Conservation (phyloP, 768 basidiomycete genomes). For the Guyanaporus albipodus region DNA sequence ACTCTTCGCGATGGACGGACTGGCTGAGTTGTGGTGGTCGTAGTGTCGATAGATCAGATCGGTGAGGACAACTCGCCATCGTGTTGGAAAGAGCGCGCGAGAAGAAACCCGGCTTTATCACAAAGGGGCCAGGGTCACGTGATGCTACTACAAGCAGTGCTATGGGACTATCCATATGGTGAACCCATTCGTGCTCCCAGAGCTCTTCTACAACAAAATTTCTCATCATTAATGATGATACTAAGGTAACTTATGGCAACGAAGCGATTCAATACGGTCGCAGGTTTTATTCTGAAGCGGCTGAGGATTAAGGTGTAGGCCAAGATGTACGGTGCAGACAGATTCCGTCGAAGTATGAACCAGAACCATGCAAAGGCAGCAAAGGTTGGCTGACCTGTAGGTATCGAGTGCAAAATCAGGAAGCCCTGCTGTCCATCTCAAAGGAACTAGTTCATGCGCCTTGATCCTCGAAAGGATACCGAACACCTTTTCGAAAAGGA, state of each 20-base stretch:
- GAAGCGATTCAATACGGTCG: no score
- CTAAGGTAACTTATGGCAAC: no score
- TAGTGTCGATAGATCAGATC: slow-evolving; percentile 45
- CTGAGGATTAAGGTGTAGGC: no score
- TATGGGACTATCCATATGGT: no score
- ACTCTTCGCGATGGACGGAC: slow-evolving; percentile 86
- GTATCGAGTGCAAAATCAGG: slow-evolving; percentile 71
- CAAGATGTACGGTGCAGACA: no score
- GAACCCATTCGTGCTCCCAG: no score
- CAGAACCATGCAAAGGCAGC: no score
- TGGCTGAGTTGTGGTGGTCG: slow-evolving; percentile 61
- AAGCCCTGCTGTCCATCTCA: slow-evolving; percentile 60
- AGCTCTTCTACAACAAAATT: no score
- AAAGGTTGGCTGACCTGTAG: slow-evolving; percentile 47
- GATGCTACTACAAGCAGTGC: no score
- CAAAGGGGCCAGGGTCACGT: slow-evolving; percentile 8
- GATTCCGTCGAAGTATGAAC: no score
- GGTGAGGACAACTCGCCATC: slow-evolving; percentile 48
- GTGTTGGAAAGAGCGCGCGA: neutral
- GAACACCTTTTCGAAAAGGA: slow-evolving; percentile 80
- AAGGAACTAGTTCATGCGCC: slow-evolving; percentile 81
- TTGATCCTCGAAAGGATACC: slow-evolving; percentile 69
- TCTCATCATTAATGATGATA: no score
- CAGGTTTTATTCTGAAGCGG: no score
- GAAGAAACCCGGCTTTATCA: neutral